Conservation (phyloP, 2,329 filamentous ascomycete genomes). For the Monosporascus sp. region DNA sequence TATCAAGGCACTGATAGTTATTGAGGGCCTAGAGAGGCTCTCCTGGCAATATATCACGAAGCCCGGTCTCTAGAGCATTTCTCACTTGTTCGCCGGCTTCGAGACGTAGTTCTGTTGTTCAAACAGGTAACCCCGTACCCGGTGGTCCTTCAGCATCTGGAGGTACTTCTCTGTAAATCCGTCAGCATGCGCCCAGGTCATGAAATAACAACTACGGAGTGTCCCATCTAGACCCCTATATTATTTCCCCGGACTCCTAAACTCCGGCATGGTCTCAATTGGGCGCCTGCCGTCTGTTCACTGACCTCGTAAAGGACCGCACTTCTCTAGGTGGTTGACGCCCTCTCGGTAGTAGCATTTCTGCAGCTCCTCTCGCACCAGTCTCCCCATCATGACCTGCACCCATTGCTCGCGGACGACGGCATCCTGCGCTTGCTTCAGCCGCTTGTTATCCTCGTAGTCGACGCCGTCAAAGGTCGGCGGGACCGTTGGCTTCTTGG, state of each 20-base stretch:
- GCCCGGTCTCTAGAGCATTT: background rate
- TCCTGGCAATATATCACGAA: no score
- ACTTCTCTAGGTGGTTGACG: constrained; percentile 86
- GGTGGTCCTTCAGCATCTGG: constrained; percentile 68
- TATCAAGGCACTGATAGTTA: background rate
- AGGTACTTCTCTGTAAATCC: constrained; percentile 54
- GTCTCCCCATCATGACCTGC: constrained; percentile 78
- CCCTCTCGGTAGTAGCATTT: constrained; percentile 83
- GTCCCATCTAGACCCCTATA: background rate
- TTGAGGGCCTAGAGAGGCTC: background rate
- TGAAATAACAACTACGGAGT: background rate
- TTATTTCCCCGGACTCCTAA: background rate
- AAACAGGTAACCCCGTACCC: constrained; percentile 74
- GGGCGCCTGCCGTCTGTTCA: constrained; percentile 8
- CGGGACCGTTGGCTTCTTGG: constrained; percentile 75
- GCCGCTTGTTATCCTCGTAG: constrained; percentile 73
- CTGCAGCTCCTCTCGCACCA: constrained; percentile 76
- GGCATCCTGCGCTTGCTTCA: constrained; percentile 79
- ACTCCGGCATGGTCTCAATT: background rate
- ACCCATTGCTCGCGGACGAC: constrained; percentile 86
- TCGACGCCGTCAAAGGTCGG: constrained; percentile 83
- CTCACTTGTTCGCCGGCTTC: constrained; percentile 11
- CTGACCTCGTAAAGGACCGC: constrained; percentile 74
- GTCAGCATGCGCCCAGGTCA: background rate
- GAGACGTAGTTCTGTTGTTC: constrained; percentile 69